Percentiles rank a stretch among this genome's conserved stretches.
Conservation (phyloP, 352 stramenopile species). For the Blastocystis sp. region DNA sequence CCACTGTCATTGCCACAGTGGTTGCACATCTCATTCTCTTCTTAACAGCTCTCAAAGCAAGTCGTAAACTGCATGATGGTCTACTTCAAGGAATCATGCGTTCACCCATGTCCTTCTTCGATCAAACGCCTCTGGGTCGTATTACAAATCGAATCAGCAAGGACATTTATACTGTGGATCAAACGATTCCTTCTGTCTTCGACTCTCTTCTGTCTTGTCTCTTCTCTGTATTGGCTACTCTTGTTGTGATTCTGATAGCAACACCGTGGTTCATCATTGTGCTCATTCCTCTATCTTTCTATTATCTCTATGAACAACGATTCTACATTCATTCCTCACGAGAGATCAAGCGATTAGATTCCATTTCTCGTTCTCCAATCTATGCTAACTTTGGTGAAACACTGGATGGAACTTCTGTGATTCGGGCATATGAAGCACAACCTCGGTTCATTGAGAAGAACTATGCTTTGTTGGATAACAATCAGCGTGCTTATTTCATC, state of each 20-base stretch:
- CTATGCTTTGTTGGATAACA: constrained; percentile 64
- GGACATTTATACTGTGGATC: constrained; percentile 81
- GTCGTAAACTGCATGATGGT: constrained; percentile 67
- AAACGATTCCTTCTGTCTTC: constrained; percentile 72
- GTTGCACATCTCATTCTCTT: constrained; percentile 72
- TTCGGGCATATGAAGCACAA: constrained; percentile 63
- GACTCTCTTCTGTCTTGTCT: constrained; percentile 70
- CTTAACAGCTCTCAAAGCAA: constrained; percentile 70
- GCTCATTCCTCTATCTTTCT: constrained; percentile 70
- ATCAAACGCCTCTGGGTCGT: constrained; percentile 80
- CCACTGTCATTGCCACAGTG: constrained; percentile 69
- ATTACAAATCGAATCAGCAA: constrained; percentile 85
- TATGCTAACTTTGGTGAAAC: constrained; percentile 88
- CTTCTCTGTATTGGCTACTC: constrained; percentile 70
- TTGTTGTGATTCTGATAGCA: constrained; percentile 70
- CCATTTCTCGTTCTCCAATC: constrained; percentile 78
- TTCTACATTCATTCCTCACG: constrained; percentile 83
- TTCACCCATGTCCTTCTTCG: constrained; percentile 80
- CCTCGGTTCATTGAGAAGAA: constrained; percentile 64
- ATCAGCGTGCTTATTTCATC: constrained; percentile 77
- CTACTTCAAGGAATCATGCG: constrained; percentile 71
- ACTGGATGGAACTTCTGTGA: constrained; percentile 37
- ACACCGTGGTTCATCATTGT: constrained; percentile 70
- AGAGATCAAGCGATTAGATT: constrained; percentile 80
- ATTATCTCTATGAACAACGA: constrained; percentile 76